Conservation (phyloP, 2,329 filamentous ascomycete species). For the Pezicula carpinea region DNA sequence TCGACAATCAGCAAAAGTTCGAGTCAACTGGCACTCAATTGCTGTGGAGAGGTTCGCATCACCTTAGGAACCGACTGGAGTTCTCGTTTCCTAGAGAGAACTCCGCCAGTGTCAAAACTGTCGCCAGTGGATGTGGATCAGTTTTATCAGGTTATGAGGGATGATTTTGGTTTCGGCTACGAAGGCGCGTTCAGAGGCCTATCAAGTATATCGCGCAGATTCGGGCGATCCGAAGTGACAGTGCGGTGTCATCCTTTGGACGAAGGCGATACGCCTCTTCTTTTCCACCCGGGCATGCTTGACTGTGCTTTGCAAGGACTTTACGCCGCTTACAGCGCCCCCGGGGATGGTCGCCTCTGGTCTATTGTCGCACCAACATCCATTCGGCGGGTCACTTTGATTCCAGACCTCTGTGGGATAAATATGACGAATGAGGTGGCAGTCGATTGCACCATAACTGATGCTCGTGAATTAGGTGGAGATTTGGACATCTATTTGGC, state of each 20-base stretch:
- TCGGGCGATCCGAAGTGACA: too few relatives aligned
- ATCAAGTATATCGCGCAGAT: too few relatives aligned
- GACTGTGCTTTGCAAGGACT: constrained; percentile 51
- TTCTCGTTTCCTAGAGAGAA: too few relatives aligned
- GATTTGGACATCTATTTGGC: not conserved
- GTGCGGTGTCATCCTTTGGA: not conserved
- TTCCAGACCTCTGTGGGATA: not conserved
- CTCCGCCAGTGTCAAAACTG: too few relatives aligned
- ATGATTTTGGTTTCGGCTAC: too few relatives aligned
- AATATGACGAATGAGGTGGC: not conserved
- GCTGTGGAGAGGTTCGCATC: too few relatives aligned
- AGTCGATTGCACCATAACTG: not conserved
- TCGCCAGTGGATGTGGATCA: too few relatives aligned
- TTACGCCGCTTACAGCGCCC: constrained; percentile 24
- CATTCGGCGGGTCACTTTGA: constrained; percentile 7
- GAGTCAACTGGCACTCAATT: too few relatives aligned
- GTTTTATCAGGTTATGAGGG: too few relatives aligned
- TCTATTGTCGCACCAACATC: constrained; percentile 8
- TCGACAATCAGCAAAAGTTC: too few relatives aligned
- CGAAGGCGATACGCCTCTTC: not conserved
- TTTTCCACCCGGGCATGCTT: constrained; percentile 52
- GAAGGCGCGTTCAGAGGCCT: too few relatives aligned
- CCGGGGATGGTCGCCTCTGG: constrained; percentile 8
- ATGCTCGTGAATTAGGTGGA: not conserved
- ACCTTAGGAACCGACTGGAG: too few relatives aligned